Percentiles rank a stretch among this genome's conserved stretches.
Conservation (phyloP, 495 filamentous ascomycete species). For the Penicillium goetzii region DNA sequence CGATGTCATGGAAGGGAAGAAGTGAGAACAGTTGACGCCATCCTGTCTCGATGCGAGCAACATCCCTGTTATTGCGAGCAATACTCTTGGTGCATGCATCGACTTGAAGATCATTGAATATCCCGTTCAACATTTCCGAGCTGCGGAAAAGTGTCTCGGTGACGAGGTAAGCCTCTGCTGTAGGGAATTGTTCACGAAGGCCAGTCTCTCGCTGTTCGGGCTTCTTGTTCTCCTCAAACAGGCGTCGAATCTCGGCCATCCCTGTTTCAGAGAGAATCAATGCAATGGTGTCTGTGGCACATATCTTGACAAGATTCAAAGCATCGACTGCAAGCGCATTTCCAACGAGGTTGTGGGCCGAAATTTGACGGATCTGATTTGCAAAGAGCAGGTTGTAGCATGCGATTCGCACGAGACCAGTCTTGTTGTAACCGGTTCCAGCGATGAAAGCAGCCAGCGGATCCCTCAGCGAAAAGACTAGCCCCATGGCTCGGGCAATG, state of each 20-base stretch:
- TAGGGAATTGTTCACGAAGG: slow-evolving; percentile 60
- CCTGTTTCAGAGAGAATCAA: slow-evolving; percentile 43
- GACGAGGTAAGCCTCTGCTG: slow-evolving; percentile 69
- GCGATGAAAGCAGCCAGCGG: slow-evolving; percentile 30
- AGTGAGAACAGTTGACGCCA: slow-evolving; percentile 79
- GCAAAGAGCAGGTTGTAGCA: slow-evolving; percentile 44
- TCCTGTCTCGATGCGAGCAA: slow-evolving; percentile 62
- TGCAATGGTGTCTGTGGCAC: slow-evolving; percentile 42
- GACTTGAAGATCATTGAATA: slow-evolving; percentile 59
- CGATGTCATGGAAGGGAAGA: slow-evolving; percentile 77
- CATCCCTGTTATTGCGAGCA: slow-evolving; percentile 43
- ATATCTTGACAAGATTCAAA: slow-evolving; percentile 34
- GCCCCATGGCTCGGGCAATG: slow-evolving; percentile 35
- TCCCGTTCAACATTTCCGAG: slow-evolving; percentile 34
- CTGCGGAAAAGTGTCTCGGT: slow-evolving; percentile 61
- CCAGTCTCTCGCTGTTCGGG: slow-evolving; percentile 62
- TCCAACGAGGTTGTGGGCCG: slow-evolving; percentile 42
- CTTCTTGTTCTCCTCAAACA: slow-evolving; percentile 66
- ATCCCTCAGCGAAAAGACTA: slow-evolving; percentile 37
- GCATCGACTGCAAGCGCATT: slow-evolving; percentile 27
- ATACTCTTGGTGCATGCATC: slow-evolving; percentile 23
- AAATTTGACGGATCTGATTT: slow-evolving; percentile 47
- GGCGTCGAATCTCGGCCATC: slow-evolving; percentile 54
- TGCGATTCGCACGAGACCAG: slow-evolving; percentile 29
- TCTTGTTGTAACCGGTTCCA: slow-evolving; percentile 23